Base-by-base conservation (phyloP, 2,329 filamentous ascomycete genomes). In the Exutisphaerella laricina region DNA sequence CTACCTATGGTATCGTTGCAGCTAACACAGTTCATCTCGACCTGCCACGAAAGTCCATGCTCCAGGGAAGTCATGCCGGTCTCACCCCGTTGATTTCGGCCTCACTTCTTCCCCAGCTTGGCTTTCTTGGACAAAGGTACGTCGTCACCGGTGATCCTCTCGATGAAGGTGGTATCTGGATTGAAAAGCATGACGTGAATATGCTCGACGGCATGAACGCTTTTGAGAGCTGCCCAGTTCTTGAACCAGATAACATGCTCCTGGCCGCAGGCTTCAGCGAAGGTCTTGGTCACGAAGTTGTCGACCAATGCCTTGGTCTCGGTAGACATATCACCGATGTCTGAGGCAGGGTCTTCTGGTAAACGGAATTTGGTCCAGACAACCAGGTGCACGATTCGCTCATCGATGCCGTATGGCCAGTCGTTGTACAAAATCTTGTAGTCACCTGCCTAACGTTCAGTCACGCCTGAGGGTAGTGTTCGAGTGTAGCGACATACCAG, bases 161-260 rank as follows among this genome's bases (percentile, higher is more conserved):
- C 68, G 33, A 95, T 66, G 53, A 94, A 87, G 3, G 70, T 73
- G 28, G 72, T 70, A 55, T 90, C 81, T 1, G 88, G 82, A 54
- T 86, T 74, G 62, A 82, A 85, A 41, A 96, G 70, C 88, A 96
- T 88, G 59, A 96, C 83, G 65, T 97, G 90, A 60, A 97, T 92
- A 63, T 97, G 90, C 70, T 96, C 89, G 8, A 97, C 79, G 1
- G 85, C 80, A 56, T 88, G 79, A 20, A 97, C 79, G 17, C 84
- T 92, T 70, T 95, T 95, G 53, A 96, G 69, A 12, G 76, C 78
- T 41, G 73, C 77, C 88, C 88, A 95, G 59, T 97, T 97, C 70
- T 85, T 94, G 69, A 96, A 96, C 88, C 88, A 97, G 48, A 88
- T 62, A 32, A 85, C 78, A 48, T 74, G 66, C 17, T 72, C 70